Evolutionary conservation across 345 rosid genomes (phyloP).

Genomic region (Salix koriyanagi): DNA sequence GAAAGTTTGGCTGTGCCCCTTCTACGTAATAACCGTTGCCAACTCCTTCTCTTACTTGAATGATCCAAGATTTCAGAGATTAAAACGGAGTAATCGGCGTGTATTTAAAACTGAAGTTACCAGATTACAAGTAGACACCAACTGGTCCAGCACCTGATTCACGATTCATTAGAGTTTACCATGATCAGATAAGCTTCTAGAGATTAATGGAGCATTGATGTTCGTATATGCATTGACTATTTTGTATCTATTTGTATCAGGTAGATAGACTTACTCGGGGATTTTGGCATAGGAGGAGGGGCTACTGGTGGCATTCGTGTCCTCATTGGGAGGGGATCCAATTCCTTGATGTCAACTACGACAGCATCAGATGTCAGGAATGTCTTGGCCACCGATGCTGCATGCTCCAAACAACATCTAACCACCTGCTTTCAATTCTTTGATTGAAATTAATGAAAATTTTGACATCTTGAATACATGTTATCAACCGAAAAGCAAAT

Average conservation of each 20-base stretch:
- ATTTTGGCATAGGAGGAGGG: neutral
- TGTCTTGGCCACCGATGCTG: conserved; percentile 83
- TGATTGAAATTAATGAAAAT: neutral
- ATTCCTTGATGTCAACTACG: conserved; percentile 64
- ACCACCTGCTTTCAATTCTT: conserved; percentile 52
- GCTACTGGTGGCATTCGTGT: conserved; percentile 32
- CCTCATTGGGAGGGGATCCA: conserved; percentile 40
- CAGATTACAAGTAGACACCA: neutral
- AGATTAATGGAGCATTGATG: neutral
- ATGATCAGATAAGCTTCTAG: neutral
- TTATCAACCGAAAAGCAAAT: too few relatives aligned
- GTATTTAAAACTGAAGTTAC: neutral
- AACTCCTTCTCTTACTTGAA: neutral
- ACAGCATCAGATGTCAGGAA: conserved; percentile 77
- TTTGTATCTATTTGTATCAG: neutral
- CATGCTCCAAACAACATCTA: conserved; percentile 88
- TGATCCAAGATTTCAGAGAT: neutral
- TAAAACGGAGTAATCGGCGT: neutral
- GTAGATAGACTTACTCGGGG: neutral
- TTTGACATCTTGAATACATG: too few relatives aligned
- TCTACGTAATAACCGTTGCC: neutral
- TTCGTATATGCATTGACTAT: neutral
- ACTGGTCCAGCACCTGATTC: conserved; percentile 10
- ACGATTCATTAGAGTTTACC: neutral
- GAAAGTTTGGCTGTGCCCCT: neutral